phyloP scores from a whole-genome alignment of 2,329 filamentous ascomycete genomes.

The Colletotrichum sp. region DNA sequence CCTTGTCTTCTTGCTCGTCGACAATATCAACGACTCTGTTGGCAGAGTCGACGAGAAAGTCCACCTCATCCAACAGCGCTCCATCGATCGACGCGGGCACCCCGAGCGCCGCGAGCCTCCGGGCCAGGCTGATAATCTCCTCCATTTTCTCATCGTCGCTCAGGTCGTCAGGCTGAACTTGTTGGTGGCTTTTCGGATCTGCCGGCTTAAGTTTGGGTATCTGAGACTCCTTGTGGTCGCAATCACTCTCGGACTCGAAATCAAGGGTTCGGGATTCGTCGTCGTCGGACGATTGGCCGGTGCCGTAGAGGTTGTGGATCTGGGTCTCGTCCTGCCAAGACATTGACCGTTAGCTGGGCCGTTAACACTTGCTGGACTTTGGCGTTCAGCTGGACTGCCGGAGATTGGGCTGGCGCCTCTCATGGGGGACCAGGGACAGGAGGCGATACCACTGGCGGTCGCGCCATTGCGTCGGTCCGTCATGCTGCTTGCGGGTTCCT shows the following conservation, averaged over 20 bases:
- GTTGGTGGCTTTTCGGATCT: not conserved
- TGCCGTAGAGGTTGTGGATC: not conserved
- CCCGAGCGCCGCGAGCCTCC: not conserved
- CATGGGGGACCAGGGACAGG: not conserved
- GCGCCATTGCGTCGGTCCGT: not conserved
- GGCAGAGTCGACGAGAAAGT: not conserved
- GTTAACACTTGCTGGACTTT: not conserved
- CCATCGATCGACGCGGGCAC: not conserved
- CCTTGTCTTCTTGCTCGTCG: not conserved
- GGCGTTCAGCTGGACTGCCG: not conserved
- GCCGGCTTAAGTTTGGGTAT: fast-evolving
- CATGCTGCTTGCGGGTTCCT: not conserved
- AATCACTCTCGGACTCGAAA: not conserved
- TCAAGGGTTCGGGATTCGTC: not conserved
- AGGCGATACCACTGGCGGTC: not conserved
- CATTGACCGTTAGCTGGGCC: not conserved
- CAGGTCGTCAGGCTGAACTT: not conserved
- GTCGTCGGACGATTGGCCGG: not conserved
- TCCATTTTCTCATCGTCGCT: not conserved
- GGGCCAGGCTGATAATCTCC: not conserved
- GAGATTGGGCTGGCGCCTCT: not conserved
- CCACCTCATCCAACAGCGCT: not conserved
- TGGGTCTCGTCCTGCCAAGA: not conserved
- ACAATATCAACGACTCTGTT: not conserved
- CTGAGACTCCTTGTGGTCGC: not conserved